Evolutionary conservation across 768 basidiomycete genomes (phyloP).

Genomic region (Lentinus tigrinus): DNA sequence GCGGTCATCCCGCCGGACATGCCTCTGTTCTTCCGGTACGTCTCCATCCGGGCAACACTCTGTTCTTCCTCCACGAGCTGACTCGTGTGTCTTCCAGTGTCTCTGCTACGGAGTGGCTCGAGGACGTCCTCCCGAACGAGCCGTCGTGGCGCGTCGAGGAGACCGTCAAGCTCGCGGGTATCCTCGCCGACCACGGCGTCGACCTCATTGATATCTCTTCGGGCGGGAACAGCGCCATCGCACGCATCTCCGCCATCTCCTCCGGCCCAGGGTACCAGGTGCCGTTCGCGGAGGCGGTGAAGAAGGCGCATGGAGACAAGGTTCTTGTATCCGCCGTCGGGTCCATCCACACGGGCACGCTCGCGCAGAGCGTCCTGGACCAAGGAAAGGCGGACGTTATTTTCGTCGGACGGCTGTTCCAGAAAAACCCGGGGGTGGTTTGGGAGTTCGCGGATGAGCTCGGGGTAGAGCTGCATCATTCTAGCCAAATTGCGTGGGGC

Average conservation of each 20-base stretch:
- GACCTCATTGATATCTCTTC: constrained; percentile 74
- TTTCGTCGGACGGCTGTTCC: constrained; percentile 38
- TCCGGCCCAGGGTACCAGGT: constrained; percentile 27
- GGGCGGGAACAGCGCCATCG: constrained; percentile 53
- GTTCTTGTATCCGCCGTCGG: constrained; percentile 54
- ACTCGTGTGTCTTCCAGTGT: constrained; percentile 35
- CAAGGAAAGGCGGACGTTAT: constrained; percentile 53
- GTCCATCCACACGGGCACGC: constrained; percentile 50
- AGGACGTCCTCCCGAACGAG: constrained; percentile 53
- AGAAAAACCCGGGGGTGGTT: constrained; percentile 51
- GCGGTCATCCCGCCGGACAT: constrained; percentile 53
- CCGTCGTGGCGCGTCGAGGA: constrained; percentile 69
- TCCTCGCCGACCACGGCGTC: constrained; percentile 62
- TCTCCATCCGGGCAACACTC: too few relatives aligned
- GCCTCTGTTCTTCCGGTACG: constrained; percentile 70
- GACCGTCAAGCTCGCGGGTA: constrained; percentile 54
- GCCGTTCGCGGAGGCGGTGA: constrained; percentile 32
- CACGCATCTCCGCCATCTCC: constrained; percentile 32
- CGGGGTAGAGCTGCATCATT: constrained; percentile 44
- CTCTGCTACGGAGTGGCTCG: constrained; percentile 73
- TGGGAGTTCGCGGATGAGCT: constrained; percentile 54
- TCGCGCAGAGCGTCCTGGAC: constrained; percentile 61
- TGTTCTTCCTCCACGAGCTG: not conserved
- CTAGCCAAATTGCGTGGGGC: constrained; percentile 53
- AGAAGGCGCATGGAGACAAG: constrained; percentile 41